These are phyloP conservation scores for Fusarium nurragi DNA, from an alignment of 2,329 filamentous ascomycete genomes.

Conservation along the genomic window DNA sequence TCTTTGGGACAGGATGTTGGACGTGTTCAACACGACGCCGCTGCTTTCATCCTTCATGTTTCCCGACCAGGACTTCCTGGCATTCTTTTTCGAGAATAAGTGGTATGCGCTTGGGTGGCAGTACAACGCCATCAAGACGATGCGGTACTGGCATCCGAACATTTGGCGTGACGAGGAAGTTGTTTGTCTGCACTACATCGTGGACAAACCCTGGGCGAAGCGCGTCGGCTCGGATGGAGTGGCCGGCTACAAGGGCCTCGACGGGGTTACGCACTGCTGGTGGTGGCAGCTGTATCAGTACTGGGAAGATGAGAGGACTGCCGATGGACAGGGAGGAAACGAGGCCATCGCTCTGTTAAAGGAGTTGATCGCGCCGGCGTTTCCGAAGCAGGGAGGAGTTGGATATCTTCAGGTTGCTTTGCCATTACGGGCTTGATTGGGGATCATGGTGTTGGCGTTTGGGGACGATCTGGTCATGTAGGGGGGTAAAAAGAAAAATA, in stretches of 20 bases:
- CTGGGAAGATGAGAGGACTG: slow-evolving; percentile 26
- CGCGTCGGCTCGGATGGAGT: slow-evolving; percentile 23
- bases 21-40: slow-evolving; percentile 24
- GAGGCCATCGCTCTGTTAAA: slow-evolving; percentile 8
- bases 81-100: slow-evolving; percentile 28
- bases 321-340: slow-evolving; percentile 12
- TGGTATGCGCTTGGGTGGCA: slow-evolving; percentile 39
- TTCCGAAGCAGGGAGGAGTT: neutral
- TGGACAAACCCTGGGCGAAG: slow-evolving; percentile 37
- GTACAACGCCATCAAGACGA: slow-evolving; percentile 39
- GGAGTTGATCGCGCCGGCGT: slow-evolving; percentile 8
- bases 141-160: slow-evolving; percentile 36
- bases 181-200: slow-evolving; percentile 36
- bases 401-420: slow-evolving; percentile 6
- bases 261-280: slow-evolving; percentile 32
- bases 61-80: slow-evolving; percentile 34
- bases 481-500: neutral
- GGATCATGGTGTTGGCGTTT: fast-evolving
- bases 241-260: slow-evolving; percentile 29
- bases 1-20: slow-evolving; percentile 30
- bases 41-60: slow-evolving; percentile 29
- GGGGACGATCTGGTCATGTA: neutral
- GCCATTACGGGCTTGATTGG: slow-evolving; percentile 9
- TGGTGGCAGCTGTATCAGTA: slow-evolving; percentile 37
- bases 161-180: slow-evolving; percentile 40